These are phyloP conservation scores for Cyberlindnera maclurae DNA, from an alignment of 805 yeast species.

Conservation along the genomic window DNA sequence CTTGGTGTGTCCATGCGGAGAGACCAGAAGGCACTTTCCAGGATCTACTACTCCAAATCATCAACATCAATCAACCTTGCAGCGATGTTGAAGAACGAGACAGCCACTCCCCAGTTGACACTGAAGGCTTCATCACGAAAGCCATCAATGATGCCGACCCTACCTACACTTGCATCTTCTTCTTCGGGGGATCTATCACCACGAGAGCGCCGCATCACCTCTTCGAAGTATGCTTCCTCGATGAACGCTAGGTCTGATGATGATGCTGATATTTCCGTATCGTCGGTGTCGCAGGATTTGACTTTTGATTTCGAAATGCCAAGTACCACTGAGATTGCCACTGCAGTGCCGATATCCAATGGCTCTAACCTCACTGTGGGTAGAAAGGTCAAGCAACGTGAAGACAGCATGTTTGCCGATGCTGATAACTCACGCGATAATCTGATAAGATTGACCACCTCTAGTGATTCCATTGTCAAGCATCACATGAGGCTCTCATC, in stretches of 20 bases:
- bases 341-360: constrained; percentile 20
- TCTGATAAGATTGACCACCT: constrained; percentile 7
- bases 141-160: not conserved
- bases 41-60: constrained; percentile 23
- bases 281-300: constrained; percentile 10
- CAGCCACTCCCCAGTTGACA: constrained; percentile 2
- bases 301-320: constrained; percentile 25
- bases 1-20: constrained; percentile 19
- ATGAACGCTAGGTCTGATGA: constrained; percentile 3
- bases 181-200: constrained; percentile 5
- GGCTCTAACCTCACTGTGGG: constrained; percentile 22
- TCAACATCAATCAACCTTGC: constrained; percentile 23
- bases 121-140: not conserved
- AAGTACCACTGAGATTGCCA: constrained; percentile 20
- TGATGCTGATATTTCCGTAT: constrained; percentile 3
- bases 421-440: constrained; percentile 7
- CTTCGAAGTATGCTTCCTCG: constrained; percentile 21
- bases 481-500: constrained; percentile 19
- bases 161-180: constrained; percentile 1
- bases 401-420: constrained; percentile 23
- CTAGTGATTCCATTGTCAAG: constrained; percentile 17
- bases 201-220: constrained; percentile 13
- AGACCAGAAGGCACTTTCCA: constrained; percentile 15
- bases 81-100: constrained; percentile 14
- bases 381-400: constrained; percentile 8